These are phyloP conservation scores for Penicillium turbatum DNA, from an alignment of 495 filamentous ascomycete species.

Conservation along the genomic window DNA sequence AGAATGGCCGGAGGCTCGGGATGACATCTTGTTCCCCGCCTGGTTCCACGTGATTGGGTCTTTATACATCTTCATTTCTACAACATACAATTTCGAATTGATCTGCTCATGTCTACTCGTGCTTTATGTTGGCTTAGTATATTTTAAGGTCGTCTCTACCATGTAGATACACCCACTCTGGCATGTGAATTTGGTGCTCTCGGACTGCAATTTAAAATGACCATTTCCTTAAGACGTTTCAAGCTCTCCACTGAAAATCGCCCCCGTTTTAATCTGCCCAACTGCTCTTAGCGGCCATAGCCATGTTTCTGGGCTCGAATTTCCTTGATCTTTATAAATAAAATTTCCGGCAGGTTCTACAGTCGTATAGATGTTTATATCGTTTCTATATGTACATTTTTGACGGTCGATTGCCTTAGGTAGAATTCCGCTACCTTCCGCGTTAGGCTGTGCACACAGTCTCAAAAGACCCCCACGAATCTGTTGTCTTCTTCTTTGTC, in stretches of 20 bases:
- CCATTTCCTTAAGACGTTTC: conserved; percentile 8
- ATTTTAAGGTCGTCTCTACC: background rate
- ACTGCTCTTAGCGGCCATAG: conserved; percentile 11
- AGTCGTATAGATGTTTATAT: background rate
- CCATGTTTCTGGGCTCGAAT: background rate
- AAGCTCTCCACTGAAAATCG: conserved; percentile 17
- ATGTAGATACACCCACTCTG: background rate
- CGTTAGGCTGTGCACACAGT: background rate
- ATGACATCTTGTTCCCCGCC: conserved; percentile 1
- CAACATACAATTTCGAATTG: too few species aligned
- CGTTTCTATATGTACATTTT: background rate
- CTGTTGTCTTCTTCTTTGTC: background rate
- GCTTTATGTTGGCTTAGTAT: too few species aligned
- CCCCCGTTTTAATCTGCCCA: conserved; percentile 22
- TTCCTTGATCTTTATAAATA: background rate
- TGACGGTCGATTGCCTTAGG: background rate
- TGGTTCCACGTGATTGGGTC: conserved; percentile 3
- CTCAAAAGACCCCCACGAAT: background rate
- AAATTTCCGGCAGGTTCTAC: background rate
- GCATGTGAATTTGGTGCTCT: conserved; percentile 1
- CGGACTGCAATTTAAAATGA: conserved; percentile 3
- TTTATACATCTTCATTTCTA: background rate
- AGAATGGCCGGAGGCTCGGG: conserved; percentile 2
- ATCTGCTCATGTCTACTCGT: too few species aligned
- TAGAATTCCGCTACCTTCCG: background rate